Conservation (phyloP, 2,329 filamentous ascomycete genomes). For the Cladophialophora immunda region DNA sequence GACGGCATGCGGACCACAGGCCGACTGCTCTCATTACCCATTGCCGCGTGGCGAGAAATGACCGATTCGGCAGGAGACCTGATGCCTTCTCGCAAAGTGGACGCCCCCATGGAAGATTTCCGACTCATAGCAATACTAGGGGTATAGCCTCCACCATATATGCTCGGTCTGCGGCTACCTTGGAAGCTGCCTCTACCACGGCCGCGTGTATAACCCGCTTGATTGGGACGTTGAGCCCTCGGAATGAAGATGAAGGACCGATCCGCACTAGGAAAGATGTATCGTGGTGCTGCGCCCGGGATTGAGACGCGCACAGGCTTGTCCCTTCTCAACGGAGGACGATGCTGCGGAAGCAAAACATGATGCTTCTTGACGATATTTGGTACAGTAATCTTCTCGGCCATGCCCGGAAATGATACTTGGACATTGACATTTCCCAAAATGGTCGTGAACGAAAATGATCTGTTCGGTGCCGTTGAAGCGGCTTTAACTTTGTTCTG, state of each 20-base stretch:
- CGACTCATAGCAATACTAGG: conserved; percentile 89
- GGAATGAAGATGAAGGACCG: conserved; percentile 99
- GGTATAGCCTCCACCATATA: conserved; percentile 85
- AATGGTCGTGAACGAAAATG: conserved; percentile 82
- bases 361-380: conserved; percentile 87
- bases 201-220: conserved; percentile 74
- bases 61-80: conserved; percentile 83
- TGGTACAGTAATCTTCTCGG: conserved; percentile 73
- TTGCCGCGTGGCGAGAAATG: conserved; percentile 70
- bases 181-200: conserved; percentile 78
- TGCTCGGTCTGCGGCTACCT: conserved; percentile 79
- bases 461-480: conserved; percentile 69
- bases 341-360: conserved; percentile 91
- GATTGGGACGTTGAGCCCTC: conserved; percentile 88
- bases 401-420: conserved; percentile 80
- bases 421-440: conserved; percentile 87
- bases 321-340: conserved; percentile 90
- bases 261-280: conserved; percentile 89
- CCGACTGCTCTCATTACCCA: conserved; percentile 64
- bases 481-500: conserved; percentile 38
- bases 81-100: conserved; percentile 71
- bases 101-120: conserved; percentile 74
- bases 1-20: conserved; percentile 88
- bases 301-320: conserved; percentile 95
- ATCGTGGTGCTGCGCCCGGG: conserved; percentile 76